Evolutionary conservation across 192 early-diverging fungal genomes (phyloP).

Genomic region (Entophlyctis luteolus): DNA sequence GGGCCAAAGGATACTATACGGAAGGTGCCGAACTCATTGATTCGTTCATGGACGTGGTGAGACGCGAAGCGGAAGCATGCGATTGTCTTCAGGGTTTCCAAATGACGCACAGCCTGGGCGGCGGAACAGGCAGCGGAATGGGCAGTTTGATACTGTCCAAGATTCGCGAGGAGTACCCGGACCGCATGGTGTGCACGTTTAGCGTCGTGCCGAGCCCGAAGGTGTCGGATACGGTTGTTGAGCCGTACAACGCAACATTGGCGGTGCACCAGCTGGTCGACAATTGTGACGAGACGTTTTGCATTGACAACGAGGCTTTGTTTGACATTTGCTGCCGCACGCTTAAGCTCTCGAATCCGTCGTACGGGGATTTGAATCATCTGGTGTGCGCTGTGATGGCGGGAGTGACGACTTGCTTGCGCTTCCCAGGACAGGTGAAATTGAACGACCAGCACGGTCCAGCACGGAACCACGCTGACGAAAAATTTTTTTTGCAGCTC

Average conservation of each 20-base stretch:
- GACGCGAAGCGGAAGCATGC: slow-evolving; percentile 92
- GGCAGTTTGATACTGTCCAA: slow-evolving; percentile 93
- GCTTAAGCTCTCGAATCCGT: slow-evolving; percentile 87
- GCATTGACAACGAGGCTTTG: slow-evolving; percentile 99
- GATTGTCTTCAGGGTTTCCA: slow-evolving; percentile 99
- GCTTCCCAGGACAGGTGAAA: slow-evolving; percentile 99
- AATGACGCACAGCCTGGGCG: slow-evolving; percentile 95
- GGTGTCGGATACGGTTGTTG: slow-evolving; percentile 97
- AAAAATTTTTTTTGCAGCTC: too few species aligned
- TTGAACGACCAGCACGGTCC: too few species aligned
- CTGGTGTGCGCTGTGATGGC: slow-evolving; percentile 96
- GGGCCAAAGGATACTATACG: slow-evolving; percentile 99
- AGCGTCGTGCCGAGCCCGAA: slow-evolving; percentile 96
- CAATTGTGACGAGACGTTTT: slow-evolving; percentile 99
- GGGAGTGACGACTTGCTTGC: slow-evolving; percentile 93
- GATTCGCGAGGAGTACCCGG: slow-evolving; percentile 99
- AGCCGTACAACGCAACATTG: slow-evolving; percentile 98
- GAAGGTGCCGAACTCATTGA: slow-evolving; percentile 99
- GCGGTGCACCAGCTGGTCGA: slow-evolving; percentile 97
- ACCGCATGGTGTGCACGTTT: slow-evolving; percentile 98
- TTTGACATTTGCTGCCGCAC: slow-evolving; percentile 99
- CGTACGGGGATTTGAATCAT: slow-evolving; percentile 93
- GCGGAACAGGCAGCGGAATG: slow-evolving; percentile 96
- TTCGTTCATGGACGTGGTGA: slow-evolving; percentile 88
- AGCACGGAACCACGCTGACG: too few species aligned